phyloP scores from a whole-genome alignment of 192 early-diverging fungal genomes.

The Coemansia sp. region DNA sequence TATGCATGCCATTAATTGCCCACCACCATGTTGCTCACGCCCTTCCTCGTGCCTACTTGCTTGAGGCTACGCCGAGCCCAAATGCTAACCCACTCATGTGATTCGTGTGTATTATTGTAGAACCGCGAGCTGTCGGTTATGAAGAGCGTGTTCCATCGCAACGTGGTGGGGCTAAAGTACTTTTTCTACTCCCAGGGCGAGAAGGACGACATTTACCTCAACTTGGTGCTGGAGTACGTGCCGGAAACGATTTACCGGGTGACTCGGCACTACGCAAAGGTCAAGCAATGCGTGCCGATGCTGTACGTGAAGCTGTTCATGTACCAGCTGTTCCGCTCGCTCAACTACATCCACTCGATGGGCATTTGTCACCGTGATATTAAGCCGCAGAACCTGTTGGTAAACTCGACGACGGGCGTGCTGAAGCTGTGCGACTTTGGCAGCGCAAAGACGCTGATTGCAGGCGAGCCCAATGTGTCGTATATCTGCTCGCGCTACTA shows the following conservation, averaged over 20 bases:
- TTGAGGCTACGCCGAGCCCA: neutral
- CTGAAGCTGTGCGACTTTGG: constrained; percentile 99
- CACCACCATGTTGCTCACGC: neutral
- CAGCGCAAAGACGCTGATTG: constrained; percentile 92
- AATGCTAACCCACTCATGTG: constrained; percentile 7
- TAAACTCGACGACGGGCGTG: constrained; percentile 86
- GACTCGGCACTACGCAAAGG: constrained; percentile 86
- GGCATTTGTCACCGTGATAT: constrained; percentile 99
- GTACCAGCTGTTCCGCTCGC: constrained; percentile 97
- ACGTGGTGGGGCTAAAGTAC: constrained; percentile 86
- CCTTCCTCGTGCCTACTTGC: neutral
- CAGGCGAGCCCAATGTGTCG: constrained; percentile 97
- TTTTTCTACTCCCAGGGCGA: constrained; percentile 98
- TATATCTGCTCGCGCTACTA: constrained; percentile 99
- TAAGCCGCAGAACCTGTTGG: constrained; percentile 97
- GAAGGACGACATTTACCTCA: constrained; percentile 92
- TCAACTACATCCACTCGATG: constrained; percentile 95
- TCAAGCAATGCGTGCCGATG: constrained; percentile 94
- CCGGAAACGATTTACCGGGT: constrained; percentile 97
- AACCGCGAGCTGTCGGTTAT: constrained; percentile 68
- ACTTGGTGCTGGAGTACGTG: constrained; percentile 93
- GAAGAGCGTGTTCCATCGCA: constrained; percentile 89
- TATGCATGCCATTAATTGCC: neutral
- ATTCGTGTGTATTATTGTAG: constrained; percentile 9
- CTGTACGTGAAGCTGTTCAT: constrained; percentile 97